Base-by-base conservation (phyloP, 2,329 filamentous ascomycete genomes). In the Ophiosphaerella herpotricha region DNA sequence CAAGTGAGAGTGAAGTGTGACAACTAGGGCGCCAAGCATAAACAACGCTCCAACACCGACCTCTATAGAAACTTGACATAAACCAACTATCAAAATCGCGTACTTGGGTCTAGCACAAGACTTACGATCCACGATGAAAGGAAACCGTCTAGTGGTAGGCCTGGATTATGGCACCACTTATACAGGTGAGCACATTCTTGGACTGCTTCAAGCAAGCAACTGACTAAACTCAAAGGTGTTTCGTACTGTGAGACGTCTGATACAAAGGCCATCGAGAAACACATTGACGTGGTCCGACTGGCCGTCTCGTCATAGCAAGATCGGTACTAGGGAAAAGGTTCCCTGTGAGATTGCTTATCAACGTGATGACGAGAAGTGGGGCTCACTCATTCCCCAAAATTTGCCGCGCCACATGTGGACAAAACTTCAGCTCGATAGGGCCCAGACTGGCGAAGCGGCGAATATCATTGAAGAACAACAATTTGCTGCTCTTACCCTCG, bases 361-460 rank as follows among this genome's bases (percentile, higher is more conserved):
- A 29, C 6, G 4, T 11, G 26, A 40, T 21, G 38, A 24, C 14
- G 29, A 14, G 16, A 21, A 5, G 12, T 40, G 38, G 38, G 38
- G 18, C 13, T 40, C 38, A 13, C n/a, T 37, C 1, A 57, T 60
- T 23, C 45, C 55, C 1, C 37, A 47, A 0, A 24, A 68, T 44
- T 37, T 61, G 2, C 32, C 56, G 24, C 52, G 68, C 1, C 54
- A 67, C 31, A 56, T 66, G 36, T 68, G 65, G 59, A 70, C 64
- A 5, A 70, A 70, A 37, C 46, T 70, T 0, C 46, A 62, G 13
- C 57, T 68, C 1, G 64, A 70, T 12, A 21, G 39, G 6, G 48
- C 49, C 6, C 55, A 50, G 24, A 33, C 11, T 2, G 60, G 59
- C 11, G 26, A 29, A 8, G 26, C 26, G 1, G 26, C 26, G 4